These are phyloP conservation scores for Rugosomyces carneus DNA, from an alignment of 1,284 basidiomycete genomes.

Conservation along the genomic window DNA sequence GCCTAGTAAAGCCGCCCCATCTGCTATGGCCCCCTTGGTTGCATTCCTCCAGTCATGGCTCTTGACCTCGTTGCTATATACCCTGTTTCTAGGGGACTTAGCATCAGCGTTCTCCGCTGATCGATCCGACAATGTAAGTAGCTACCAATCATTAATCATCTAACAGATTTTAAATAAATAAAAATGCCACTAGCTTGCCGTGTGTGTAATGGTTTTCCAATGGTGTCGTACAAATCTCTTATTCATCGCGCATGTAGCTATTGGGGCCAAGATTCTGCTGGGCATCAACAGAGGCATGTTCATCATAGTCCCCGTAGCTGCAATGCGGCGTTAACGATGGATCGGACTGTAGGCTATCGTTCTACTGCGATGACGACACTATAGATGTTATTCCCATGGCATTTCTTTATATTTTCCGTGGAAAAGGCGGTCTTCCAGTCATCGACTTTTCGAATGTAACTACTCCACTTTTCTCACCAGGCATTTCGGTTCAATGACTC, in stretches of 20 bases:
- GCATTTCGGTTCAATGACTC: background rate
- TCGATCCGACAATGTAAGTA: slow-evolving; percentile 29
- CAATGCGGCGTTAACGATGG: background rate
- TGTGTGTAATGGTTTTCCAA: slow-evolving; percentile 23
- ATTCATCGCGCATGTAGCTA: slow-evolving; percentile 19
- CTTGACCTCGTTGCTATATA: slow-evolving; percentile 8
- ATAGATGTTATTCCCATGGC: slow-evolving; percentile 50
- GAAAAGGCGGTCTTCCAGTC: slow-evolving; percentile 44
- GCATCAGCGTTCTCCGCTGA: slow-evolving; percentile 25
- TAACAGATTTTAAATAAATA: slow-evolving; percentile 4
- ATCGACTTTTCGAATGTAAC: slow-evolving; percentile 53
- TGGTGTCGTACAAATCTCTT: background rate
- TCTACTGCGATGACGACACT: slow-evolving; percentile 33
- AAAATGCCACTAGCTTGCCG: slow-evolving; percentile 20
- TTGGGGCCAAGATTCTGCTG: slow-evolving; percentile 45
- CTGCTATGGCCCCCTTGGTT: slow-evolving; percentile 11
- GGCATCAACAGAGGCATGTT: slow-evolving; percentile 32
- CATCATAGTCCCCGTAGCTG: background rate
- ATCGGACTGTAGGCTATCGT: slow-evolving; percentile 16
- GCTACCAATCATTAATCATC: background rate
- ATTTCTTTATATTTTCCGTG: slow-evolving; percentile 51
- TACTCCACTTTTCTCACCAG: background rate
- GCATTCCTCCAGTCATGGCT: slow-evolving; percentile 9
- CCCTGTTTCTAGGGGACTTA: slow-evolving; percentile 7
- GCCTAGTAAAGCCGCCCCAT: slow-evolving; percentile 4